Base-by-base conservation (phyloP, 2,329 filamentous ascomycete species). In the Elsinoe arachidis region DNA sequence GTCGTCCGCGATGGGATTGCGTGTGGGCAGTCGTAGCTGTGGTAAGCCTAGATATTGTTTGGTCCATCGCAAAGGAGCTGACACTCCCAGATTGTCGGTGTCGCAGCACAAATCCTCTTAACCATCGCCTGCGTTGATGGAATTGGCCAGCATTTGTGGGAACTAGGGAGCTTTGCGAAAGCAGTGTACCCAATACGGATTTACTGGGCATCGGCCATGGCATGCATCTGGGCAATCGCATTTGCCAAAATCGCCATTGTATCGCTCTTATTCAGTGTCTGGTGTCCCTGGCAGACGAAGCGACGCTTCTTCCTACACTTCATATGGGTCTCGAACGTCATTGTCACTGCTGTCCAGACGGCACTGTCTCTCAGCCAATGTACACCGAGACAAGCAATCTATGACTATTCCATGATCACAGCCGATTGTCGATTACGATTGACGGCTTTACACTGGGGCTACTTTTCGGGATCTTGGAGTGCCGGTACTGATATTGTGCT, bases 401-500 rank as follows among this genome's bases (percentile, higher is more conserved):
- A 15, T 15, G 17, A 53, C 21, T 53, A 53, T 39, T 14, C 26
- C 15, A 9, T 39, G 6, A 26, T 19, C n/a, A 53, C 49, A 23
- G 49, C 26, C 10, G 49, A 53, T 15, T 53, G 49, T 34, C 21
- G 33, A 15, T 1, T 39, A 17, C 23, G 49, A 12, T n/a, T 15
- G 7, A 14, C 9, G 12, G 49, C 49, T 6, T 34, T 53, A 21
- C 4, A 53, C 14, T 53, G 49, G 49, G 49, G 49, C 15, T 53
- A 53, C 19, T 53, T 53, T 17, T 26, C 21, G 12, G 49, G 49
- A 15, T 15, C 49, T 19, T 53, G 49, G 39, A 49, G 38, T 26
- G 54, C 21, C 10, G 44, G 39, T 10, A 56, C 53, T 1, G 63
- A 69, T 60, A 55, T 66, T 15, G 26, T 60, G 2, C 60, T 66